These are phyloP conservation scores for Rubroboletus satanas DNA, from an alignment of 768 basidiomycete species.

Conservation along the genomic window DNA sequence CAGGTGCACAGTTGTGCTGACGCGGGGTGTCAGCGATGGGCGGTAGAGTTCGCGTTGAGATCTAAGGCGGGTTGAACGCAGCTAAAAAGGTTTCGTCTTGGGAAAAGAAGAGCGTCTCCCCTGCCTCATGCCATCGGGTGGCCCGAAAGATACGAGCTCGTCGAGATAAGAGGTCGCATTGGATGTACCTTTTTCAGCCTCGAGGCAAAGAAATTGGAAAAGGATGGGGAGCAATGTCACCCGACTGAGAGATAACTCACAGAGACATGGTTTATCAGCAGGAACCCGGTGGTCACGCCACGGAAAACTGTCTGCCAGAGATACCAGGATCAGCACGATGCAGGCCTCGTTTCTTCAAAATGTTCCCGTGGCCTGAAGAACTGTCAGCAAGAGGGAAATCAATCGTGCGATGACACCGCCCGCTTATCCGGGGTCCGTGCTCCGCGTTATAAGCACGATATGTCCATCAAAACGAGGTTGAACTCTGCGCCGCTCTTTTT, in stretches of 20 bases:
- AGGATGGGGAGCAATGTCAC: background rate
- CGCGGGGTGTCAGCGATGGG: background rate
- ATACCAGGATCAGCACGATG: slow-evolving; percentile 28
- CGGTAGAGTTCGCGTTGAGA: background rate
- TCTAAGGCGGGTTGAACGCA: background rate
- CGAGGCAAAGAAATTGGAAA: slow-evolving; percentile 35
- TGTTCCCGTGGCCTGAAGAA: background rate
- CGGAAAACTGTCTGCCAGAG: background rate
- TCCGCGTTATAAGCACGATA: slow-evolving; percentile 16
- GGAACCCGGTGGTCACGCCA: slow-evolving; percentile 4
- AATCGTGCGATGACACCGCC: slow-evolving; percentile 3
- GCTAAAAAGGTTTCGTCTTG: slow-evolving; percentile 24
- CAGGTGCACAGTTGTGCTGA: background rate
- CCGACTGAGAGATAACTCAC: slow-evolving; percentile 7
- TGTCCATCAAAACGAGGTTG: background rate
- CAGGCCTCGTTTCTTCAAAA: slow-evolving; percentile 23
- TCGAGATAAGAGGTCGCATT: slow-evolving; percentile 11
- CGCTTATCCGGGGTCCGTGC: slow-evolving; percentile 6
- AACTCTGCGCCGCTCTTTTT: background rate
- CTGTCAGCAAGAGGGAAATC: slow-evolving; percentile 7
- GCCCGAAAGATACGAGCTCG: slow-evolving; percentile 13
- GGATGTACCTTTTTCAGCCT: slow-evolving; percentile 40
- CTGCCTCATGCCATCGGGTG: slow-evolving; percentile 18
- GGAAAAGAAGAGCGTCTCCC: slow-evolving; percentile 22
- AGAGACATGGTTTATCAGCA: slow-evolving; percentile 6